These are phyloP conservation scores for Aspergillus quadrilineatus DNA, from an alignment of 2,329 filamentous ascomycete species.

Conservation along the genomic window DNA sequence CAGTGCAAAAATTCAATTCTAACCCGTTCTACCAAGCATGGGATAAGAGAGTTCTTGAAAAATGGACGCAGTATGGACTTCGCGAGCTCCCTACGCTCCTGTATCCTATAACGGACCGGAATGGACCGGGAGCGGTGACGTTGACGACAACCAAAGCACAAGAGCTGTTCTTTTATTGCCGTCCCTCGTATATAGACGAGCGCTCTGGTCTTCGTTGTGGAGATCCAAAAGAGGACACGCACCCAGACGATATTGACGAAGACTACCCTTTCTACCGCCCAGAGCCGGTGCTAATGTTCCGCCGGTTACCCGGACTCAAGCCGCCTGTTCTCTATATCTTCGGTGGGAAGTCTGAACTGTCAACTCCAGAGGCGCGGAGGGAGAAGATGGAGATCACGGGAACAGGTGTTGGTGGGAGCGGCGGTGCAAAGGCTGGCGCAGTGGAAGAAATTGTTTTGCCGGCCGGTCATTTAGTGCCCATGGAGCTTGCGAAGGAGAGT, in stretches of 20 bases:
- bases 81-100: constrained; percentile 58
- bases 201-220: constrained; percentile 6
- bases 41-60: constrained; percentile 70
- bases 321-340: constrained; percentile 35
- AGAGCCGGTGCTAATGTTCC: constrained; percentile 29
- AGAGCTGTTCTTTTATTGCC: constrained; percentile 56
- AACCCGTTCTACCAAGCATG: constrained; percentile 70
- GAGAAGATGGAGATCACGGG: constrained; percentile 33
- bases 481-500: constrained; percentile 4
- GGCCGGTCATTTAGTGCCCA: constrained; percentile 6
- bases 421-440: constrained; percentile 52
- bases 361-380: constrained; percentile 23
- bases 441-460: constrained; percentile 25
- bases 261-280: constrained; percentile 32
- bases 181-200: constrained; percentile 27
- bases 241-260: constrained; percentile 21
- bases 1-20: constrained; percentile 59
- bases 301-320: constrained; percentile 29
- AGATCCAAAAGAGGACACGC: constrained; percentile 34
- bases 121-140: constrained; percentile 49
- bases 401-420: constrained; percentile 33
- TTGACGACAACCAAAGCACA: constrained; percentile 74
- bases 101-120: constrained; percentile 23
- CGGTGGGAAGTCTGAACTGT: constrained; percentile 21
- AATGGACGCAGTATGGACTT: constrained; percentile 67